These are phyloP conservation scores for Papiliotrema fonsecae DNA, from an alignment of 1,284 basidiomycete species.

Conservation along the genomic window DNA sequence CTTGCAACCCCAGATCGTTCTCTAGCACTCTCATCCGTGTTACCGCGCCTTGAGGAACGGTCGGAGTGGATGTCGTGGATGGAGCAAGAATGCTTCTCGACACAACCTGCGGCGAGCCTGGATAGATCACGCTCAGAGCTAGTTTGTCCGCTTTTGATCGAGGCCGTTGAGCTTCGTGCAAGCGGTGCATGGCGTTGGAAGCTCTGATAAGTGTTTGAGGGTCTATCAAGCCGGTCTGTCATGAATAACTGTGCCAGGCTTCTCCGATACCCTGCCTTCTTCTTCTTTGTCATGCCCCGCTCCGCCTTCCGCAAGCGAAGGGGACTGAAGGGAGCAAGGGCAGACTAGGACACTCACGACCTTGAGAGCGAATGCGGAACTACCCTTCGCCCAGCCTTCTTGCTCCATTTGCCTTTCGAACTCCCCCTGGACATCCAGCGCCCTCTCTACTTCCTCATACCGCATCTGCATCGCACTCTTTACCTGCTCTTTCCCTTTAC, in stretches of 20 bases:
- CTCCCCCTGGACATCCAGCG: constrained; percentile 66
- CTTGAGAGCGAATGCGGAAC: constrained; percentile 78
- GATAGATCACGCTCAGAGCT: background rate
- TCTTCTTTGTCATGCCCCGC: no score
- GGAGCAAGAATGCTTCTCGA: background rate
- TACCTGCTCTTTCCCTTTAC: background rate
- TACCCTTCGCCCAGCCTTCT: constrained; percentile 43
- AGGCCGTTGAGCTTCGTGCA: constrained; percentile 17
- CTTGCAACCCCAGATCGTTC: constrained; percentile 33
- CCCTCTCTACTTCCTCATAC: constrained; percentile 64
- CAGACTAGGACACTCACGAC: constrained; percentile 52
- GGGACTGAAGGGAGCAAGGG: no score
- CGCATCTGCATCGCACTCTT: constrained; percentile 35
- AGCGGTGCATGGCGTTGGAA: constrained; percentile 43
- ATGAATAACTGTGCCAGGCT: no score
- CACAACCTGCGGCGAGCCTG: background rate
- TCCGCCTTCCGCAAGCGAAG: no score
- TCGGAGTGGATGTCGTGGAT: background rate
- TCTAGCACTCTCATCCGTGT: constrained; percentile 22
- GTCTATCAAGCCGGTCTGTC: constrained; percentile 45
- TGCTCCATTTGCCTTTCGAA: constrained; percentile 60
- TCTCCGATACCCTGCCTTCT: no score
- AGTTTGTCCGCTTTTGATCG: background rate
- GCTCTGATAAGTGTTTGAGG: constrained; percentile 42
- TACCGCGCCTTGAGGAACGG: constrained; percentile 17